A percentile compares a stretch with the other conserved stretches of the same genome.
Conservation (phyloP, 2,329 filamentous ascomycete genomes). For the Ophiocordyceps camponoti-rufipedis region DNA sequence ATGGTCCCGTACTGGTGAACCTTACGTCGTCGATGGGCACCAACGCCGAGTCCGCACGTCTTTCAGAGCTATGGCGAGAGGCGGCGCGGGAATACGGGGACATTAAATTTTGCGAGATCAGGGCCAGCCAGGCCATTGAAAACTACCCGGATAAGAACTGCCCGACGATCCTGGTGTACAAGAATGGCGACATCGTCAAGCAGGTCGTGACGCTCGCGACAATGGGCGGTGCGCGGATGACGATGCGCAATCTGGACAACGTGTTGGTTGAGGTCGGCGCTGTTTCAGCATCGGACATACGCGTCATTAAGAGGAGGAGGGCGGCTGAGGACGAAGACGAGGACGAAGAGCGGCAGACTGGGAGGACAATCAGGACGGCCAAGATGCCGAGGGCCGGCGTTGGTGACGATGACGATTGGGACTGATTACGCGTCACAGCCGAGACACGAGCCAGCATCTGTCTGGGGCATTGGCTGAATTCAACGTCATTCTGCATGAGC, state of each 20-base stretch:
- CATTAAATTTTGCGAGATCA: slow-evolving; percentile 94
- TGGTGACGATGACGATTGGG: slow-evolving; percentile 40
- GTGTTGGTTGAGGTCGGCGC: slow-evolving; percentile 71
- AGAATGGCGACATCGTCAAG: slow-evolving; percentile 77
- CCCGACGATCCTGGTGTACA: slow-evolving; percentile 83
- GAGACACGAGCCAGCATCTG: neutral
- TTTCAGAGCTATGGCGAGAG: slow-evolving; percentile 74
- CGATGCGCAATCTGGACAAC: slow-evolving; percentile 59
- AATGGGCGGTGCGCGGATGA: slow-evolving; percentile 53
- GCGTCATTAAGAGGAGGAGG: slow-evolving; percentile 46
- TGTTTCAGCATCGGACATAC: slow-evolving; percentile 58
- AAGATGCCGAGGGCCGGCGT: slow-evolving; percentile 23
- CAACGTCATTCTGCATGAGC: too few species aligned
- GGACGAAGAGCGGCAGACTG: slow-evolving; percentile 33
- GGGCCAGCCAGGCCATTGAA: slow-evolving; percentile 82
- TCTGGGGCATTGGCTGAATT: too few species aligned
- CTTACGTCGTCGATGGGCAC: slow-evolving; percentile 60
- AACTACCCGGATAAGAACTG: slow-evolving; percentile 91
- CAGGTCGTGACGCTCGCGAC: slow-evolving; percentile 82
- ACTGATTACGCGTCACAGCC: slow-evolving; percentile 19
- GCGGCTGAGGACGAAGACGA: slow-evolving; percentile 35
- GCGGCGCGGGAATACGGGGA: slow-evolving; percentile 77
- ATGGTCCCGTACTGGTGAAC: slow-evolving; percentile 55
- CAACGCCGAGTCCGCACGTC: slow-evolving; percentile 68
- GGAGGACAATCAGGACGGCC: slow-evolving; percentile 32